Evolutionary conservation across 139 green algal genomes (phyloP).

Genomic region (Coelastrella sp.): DNA sequence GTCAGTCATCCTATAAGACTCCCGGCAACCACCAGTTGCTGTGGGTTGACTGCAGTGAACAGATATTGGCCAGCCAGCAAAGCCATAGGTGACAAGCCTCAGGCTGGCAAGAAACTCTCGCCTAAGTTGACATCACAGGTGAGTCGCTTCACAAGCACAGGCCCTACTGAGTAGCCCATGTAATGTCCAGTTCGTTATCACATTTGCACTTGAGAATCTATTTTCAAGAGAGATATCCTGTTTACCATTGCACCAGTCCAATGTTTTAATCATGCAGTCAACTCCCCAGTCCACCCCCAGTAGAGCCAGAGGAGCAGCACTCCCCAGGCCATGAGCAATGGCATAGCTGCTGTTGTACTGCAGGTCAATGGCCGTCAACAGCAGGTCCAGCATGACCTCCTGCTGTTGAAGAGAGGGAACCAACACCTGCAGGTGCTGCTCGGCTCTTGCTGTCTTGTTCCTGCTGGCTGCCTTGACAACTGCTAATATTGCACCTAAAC

Average conservation of each 20-base stretch:
- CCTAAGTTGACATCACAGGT: not conserved
- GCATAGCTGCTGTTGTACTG: conserved; percentile 12
- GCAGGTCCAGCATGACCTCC: not conserved
- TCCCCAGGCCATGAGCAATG: not conserved
- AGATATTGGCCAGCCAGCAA: no score
- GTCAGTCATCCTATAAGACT: no score
- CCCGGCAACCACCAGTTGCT: no score
- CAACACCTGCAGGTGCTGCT: not conserved
- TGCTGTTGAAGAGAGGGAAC: not conserved
- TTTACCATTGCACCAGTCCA: conserved; percentile 19
- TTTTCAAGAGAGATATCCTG: not conserved
- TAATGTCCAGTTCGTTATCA: no score
- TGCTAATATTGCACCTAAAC: not conserved
- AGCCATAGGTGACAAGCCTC: not conserved
- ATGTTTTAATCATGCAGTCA: not conserved
- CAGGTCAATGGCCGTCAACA: not conserved
- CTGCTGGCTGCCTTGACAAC: not conserved
- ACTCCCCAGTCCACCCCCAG: conserved; percentile 11
- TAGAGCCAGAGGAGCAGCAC: not conserved
- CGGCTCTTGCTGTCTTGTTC: not conserved
- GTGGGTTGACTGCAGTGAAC: no score
- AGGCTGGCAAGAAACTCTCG: not conserved
- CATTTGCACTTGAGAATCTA: no score
- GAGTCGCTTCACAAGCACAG: no score
- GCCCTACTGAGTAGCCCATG: no score